Conservation (phyloP, 768 basidiomycete genomes). For the Phallus indusiatus region DNA sequence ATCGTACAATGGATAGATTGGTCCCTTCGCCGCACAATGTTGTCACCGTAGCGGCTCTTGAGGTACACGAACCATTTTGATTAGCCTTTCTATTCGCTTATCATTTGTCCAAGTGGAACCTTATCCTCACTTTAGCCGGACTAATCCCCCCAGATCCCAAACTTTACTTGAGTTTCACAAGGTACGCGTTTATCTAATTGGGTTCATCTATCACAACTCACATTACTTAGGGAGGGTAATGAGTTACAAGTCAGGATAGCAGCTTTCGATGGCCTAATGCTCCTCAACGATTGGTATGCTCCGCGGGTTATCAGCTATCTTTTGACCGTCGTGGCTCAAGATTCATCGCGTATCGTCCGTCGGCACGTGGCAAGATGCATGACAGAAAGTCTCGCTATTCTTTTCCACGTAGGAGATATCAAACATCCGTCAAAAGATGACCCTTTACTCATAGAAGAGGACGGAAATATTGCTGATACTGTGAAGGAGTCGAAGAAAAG, state of each 20-base stretch:
- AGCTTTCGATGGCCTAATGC: conserved; percentile 84
- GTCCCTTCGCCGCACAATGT: conserved; percentile 93
- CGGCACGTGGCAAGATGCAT: conserved; percentile 82
- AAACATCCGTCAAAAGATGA: conserved; percentile 69
- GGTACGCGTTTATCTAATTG: conserved; percentile 38
- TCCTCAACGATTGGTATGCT: conserved; percentile 82
- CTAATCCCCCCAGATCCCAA: conserved; percentile 69
- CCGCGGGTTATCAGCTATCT: conserved; percentile 81
- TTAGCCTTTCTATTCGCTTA: conserved; percentile 2
- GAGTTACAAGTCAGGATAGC: conserved; percentile 84
- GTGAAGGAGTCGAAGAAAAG: conserved; percentile 61
- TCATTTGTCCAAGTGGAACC: conserved; percentile 52
- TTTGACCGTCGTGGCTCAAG: conserved; percentile 76
- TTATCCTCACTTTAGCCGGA: conserved; percentile 66
- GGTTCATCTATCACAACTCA: conserved; percentile 7
- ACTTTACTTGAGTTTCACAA: conserved; percentile 79
- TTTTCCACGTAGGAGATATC: conserved; percentile 88
- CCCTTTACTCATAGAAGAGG: conserved; percentile 77
- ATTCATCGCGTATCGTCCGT: conserved; percentile 72
- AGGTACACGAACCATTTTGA: conserved; percentile 42
- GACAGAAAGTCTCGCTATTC: conserved; percentile 76
- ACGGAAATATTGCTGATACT: conserved; percentile 63
- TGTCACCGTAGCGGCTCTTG: conserved; percentile 82
- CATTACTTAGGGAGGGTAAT: conserved; percentile 70
- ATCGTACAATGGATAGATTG: conserved; percentile 89